phyloP scores from a whole-genome alignment of 1,284 basidiomycete genomes.

The Sporisorium iseilematis-ciliati region DNA sequence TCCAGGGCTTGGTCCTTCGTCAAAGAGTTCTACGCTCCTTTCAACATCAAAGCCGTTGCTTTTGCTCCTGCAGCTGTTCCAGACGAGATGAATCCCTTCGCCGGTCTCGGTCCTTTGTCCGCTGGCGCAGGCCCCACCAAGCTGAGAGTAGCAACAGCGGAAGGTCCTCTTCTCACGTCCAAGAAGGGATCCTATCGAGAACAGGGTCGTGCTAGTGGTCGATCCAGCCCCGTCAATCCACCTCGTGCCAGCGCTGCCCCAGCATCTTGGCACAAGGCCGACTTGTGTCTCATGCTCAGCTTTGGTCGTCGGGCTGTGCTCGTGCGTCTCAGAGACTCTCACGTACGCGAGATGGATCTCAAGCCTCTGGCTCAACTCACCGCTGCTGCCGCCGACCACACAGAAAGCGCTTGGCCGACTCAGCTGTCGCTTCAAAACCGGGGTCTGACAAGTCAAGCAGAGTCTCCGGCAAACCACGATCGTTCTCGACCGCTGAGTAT shows the following conservation, averaged over 20 bases:
- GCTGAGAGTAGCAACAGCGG: constrained; percentile 34
- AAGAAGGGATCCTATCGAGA: constrained; percentile 30
- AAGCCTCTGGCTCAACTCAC: constrained; percentile 40
- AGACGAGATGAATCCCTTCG: constrained; percentile 13
- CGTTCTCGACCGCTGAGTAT: constrained; percentile 24
- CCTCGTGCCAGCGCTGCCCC: constrained; percentile 27
- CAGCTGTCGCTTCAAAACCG: constrained; percentile 29
- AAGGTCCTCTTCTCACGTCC: constrained; percentile 36
- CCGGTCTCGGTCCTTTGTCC: constrained; percentile 7
- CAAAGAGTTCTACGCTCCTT: constrained; percentile 57
- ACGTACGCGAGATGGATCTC: constrained; percentile 58
- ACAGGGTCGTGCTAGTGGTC: constrained; percentile 2
- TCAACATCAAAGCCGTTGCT: constrained; percentile 45
- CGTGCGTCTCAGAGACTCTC: constrained; percentile 52
- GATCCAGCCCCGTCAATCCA: constrained; percentile 8
- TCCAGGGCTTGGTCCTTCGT: constrained; percentile 54
- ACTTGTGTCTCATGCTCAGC: constrained; percentile 56
- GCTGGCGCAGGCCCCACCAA: constrained; percentile 23
- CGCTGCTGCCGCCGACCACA: constrained; percentile 5
- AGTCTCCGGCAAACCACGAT: constrained; percentile 5
- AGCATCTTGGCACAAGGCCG: constrained; percentile 49
- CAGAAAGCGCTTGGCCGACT: neutral
- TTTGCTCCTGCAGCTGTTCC: constrained; percentile 45
- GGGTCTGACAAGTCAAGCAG: neutral
- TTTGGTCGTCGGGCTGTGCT: constrained; percentile 55